phyloP scores from a whole-genome alignment of 129 eudicot species.

The Gnaphalium uliginosum region DNA sequence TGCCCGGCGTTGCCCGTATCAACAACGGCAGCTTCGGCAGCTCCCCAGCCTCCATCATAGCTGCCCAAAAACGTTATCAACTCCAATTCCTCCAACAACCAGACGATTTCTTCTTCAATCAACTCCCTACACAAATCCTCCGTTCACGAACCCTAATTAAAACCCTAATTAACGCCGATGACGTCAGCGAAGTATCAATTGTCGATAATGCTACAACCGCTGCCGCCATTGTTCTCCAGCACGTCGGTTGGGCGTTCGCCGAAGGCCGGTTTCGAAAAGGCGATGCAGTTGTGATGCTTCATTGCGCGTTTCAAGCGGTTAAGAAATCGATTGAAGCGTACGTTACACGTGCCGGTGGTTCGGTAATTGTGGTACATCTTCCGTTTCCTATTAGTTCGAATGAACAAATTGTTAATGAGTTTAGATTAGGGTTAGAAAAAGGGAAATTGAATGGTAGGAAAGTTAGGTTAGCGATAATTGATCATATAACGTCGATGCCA shows the following conservation, averaged over 20 bases:
- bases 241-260: slow-evolving; percentile 57
- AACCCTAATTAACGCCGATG: slow-evolving; percentile 68
- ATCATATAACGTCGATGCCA: slow-evolving; percentile 91
- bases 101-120: slow-evolving; percentile 62
- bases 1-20: slow-evolving; percentile 53
- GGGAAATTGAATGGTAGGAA: slow-evolving; percentile 56
- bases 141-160: slow-evolving; percentile 52
- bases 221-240: slow-evolving; percentile 76
- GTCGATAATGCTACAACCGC: slow-evolving; percentile 98
- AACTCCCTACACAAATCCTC: slow-evolving; percentile 47
- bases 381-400: slow-evolving; percentile 62
- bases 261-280: slow-evolving; percentile 51
- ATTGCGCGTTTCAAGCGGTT: slow-evolving; percentile 76
- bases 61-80: slow-evolving; percentile 64
- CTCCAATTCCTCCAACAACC: slow-evolving; percentile 71
- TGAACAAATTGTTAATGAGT: slow-evolving; percentile 51
- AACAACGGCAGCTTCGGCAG: slow-evolving; percentile 92
- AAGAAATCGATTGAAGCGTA: slow-evolving; percentile 84
- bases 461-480: slow-evolving; percentile 80
- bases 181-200: slow-evolving; percentile 64
- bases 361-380: slow-evolving; percentile 61
- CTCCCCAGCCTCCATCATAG: slow-evolving; percentile 57
- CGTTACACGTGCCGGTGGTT: slow-evolving; percentile 76
- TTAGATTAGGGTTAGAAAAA: slow-evolving; percentile 48
- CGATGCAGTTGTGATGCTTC: slow-evolving; percentile 69